Evolutionary conservation across 345 rosid species (phyloP).

Genomic region (Citrus reticulata): DNA sequence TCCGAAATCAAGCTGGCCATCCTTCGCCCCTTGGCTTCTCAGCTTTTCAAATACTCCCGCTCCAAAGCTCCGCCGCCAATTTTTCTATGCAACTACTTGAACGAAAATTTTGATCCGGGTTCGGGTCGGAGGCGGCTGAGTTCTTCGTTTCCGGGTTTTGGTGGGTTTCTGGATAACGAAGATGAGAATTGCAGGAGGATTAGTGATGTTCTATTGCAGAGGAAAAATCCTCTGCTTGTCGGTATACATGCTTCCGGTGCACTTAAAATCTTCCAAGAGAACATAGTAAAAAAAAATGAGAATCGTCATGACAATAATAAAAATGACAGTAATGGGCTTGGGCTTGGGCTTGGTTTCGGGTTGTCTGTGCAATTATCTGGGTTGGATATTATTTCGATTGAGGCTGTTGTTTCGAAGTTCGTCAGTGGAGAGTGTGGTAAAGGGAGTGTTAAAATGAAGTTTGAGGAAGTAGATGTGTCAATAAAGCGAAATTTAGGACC

Average conservation of each 20-base stretch:
- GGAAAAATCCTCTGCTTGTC: conserved; percentile 69
- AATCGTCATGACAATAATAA: neutral
- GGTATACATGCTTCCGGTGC: conserved; percentile 56
- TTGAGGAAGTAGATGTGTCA: conserved; percentile 41
- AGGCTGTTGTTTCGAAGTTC: conserved; percentile 33
- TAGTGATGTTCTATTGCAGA: conserved; percentile 45
- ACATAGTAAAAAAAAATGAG: conserved; percentile 29
- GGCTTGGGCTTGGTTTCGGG: neutral
- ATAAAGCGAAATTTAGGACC: conserved; percentile 37
- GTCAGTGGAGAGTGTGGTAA: conserved; percentile 29
- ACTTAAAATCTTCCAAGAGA: conserved; percentile 42
- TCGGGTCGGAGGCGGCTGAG: conserved; percentile 40
- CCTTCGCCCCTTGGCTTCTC: conserved; percentile 74
- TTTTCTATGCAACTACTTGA: conserved; percentile 46
- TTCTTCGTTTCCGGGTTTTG: conserved; percentile 34
- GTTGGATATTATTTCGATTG: conserved; percentile 38
- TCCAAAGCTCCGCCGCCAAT: conserved; percentile 47
- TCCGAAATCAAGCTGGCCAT: conserved; percentile 79
- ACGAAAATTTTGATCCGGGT: conserved; percentile 33
- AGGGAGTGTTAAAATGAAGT: conserved; percentile 25
- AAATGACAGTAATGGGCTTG: neutral
- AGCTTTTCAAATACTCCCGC: conserved; percentile 47
- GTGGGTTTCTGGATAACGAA: conserved; percentile 23
- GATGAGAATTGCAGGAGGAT: conserved; percentile 58
- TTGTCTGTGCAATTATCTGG: conserved; percentile 42